Evolutionary conservation across 1,284 basidiomycete genomes (phyloP), one percentile per base, ranked within the genome.

Genomic region (Puccinia novopanici): DNA sequence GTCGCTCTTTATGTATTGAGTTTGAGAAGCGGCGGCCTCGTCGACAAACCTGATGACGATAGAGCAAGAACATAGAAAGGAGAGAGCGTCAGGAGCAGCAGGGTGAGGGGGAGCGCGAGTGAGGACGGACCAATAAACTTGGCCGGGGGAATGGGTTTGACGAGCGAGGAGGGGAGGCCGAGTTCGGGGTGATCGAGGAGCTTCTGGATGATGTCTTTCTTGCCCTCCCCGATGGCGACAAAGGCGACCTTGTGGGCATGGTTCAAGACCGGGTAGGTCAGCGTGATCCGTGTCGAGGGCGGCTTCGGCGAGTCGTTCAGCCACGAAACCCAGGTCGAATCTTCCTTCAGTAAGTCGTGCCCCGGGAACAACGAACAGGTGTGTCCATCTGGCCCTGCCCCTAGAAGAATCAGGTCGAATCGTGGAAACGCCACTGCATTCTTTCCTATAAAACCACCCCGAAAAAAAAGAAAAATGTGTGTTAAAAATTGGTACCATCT

Each of bases 311-410:
- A 92, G 87, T 98, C 94, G 73, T 93, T 91, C 84, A 99, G 89
- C 86, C 91, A 93, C 0, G 95, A 95, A 19, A 99, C 93, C 96
- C 96, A 99, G 78, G 93, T 89, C 85, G 93, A 93, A 81, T 89
- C 90, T 87, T 98, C 96, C 34, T 88, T 84, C 52, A 99, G 89
- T 59, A 98, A 89, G 78, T 89, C 89, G 86, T 98, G 96, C 5
- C 90, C 92, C 22, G 96, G 95, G 90, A 99, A 99, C 82, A 99
- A 91, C 17, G 93, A 95, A 83, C 92, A 94, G 34, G 95, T 98
- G 88, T 99, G 97, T 30, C 96, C 96, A 85, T 98, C 96, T 6
- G 92, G 91, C 27, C 95, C 95, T 89, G 94, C 91, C 74, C 95
- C 95, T 75, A 98, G 91, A 63, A 98, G 90, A 87, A 97, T 92